Evolutionary conservation across 2,329 filamentous ascomycete genomes (phyloP).

Genomic region (Colletotrichum brevisporum): DNA sequence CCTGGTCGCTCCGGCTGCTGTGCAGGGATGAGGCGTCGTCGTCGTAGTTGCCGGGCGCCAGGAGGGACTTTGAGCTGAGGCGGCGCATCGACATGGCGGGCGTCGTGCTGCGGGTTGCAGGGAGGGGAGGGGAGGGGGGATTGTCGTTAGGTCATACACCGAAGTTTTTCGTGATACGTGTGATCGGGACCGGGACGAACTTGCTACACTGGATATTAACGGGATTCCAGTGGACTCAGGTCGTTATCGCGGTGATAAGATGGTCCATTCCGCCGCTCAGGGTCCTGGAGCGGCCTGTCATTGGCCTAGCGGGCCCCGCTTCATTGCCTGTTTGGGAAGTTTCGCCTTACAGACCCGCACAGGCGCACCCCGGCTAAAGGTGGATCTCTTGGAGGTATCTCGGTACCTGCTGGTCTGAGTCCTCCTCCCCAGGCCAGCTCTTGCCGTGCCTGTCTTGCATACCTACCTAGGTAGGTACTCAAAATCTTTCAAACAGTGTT

Average conservation of each 20-base stretch:
- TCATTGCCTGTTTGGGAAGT: slow-evolving; percentile 12
- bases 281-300: slow-evolving; percentile 22
- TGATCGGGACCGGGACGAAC: slow-evolving; percentile 9
- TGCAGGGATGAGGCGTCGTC: slow-evolving; percentile 78
- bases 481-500: neutral
- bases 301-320: slow-evolving; percentile 21
- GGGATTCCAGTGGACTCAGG: slow-evolving; percentile 1
- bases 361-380: neutral
- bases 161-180: slow-evolving; percentile 18
- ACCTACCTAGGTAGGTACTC: too few relatives aligned
- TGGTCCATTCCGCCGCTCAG: slow-evolving; percentile 23
- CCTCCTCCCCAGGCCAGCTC: neutral
- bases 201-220: neutral
- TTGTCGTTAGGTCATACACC: slow-evolving; percentile 23
- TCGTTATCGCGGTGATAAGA: slow-evolving; percentile 21
- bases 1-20: slow-evolving; percentile 77
- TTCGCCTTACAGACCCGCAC: neutral
- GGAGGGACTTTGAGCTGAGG: slow-evolving; percentile 53
- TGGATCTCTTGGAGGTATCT: too few relatives aligned
- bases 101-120: slow-evolving; percentile 5
- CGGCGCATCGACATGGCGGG: slow-evolving; percentile 36
- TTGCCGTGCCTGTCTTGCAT: too few relatives aligned
- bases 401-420: neutral
- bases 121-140: neutral
- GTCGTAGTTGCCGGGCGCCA: slow-evolving; percentile 76